These are phyloP conservation scores for Colletotrichum sp. DNA, from an alignment of 2,329 filamentous ascomycete species.

Conservation along the genomic window DNA sequence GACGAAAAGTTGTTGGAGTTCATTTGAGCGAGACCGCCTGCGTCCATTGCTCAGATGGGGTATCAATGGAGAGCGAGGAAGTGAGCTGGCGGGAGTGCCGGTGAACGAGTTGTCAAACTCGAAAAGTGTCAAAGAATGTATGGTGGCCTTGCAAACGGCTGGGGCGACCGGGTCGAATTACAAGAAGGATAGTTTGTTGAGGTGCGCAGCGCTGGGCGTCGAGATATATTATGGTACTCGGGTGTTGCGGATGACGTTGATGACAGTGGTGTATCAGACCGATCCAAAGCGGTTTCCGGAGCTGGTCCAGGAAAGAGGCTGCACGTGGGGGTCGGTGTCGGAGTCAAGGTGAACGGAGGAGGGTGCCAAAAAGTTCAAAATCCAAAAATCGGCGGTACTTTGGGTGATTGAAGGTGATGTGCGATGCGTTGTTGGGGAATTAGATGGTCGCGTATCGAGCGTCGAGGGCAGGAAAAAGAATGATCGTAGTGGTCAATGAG, in stretches of 20 bases:
- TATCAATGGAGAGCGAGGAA: background rate
- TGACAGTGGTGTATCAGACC: constrained; percentile 1
- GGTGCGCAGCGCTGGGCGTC: constrained; percentile 8
- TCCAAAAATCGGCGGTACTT: constrained; percentile 29
- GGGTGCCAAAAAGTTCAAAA: constrained; percentile 29
- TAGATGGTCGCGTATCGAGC: constrained; percentile 14
- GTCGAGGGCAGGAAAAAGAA: constrained; percentile 21
- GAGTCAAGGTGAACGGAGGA: constrained; percentile 32
- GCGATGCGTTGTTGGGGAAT: constrained; percentile 4
- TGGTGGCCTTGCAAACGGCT: constrained; percentile 13
- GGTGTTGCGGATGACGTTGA: background rate
- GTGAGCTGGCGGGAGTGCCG: background rate
- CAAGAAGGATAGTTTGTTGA: constrained; percentile 17
- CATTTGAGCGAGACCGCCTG: constrained; percentile 99
- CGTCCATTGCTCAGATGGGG: constrained; percentile 72
- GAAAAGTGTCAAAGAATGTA: constrained; percentile 10
- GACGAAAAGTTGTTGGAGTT: constrained; percentile 82
- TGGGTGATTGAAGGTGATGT: constrained; percentile 2
- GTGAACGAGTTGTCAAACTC: constrained; percentile 12
- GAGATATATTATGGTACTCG: constrained; percentile 24
- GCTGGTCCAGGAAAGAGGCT: background rate
- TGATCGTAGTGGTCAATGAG: constrained; percentile 10
- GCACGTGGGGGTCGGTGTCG: background rate
- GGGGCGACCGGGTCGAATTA: constrained; percentile 23
- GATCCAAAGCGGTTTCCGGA: constrained; percentile 6